phyloP scores from a whole-genome alignment of 371 early-diverging fungal genomes.

The Vittaforma corneae region DNA sequence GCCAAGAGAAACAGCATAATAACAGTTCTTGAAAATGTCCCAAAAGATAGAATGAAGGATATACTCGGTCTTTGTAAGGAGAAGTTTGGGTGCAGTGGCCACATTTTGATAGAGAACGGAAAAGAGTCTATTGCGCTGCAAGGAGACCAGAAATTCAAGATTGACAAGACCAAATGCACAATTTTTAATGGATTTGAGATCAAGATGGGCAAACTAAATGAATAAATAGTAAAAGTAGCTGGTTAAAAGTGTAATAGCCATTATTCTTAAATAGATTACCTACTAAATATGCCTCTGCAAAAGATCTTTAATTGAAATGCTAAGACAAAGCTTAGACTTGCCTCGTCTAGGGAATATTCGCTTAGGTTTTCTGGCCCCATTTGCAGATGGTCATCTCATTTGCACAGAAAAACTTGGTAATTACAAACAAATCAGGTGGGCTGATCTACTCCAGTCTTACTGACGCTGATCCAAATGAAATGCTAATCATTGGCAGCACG shows the following conservation, averaged over 20 bases:
- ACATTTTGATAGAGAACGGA: not conserved
- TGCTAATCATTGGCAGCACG: slow-evolving; percentile 16
- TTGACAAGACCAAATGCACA: not conserved
- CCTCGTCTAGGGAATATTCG: not conserved
- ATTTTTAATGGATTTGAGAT: slow-evolving; percentile 8
- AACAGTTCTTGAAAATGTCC: slow-evolving; percentile 3
- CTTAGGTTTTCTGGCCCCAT: not conserved
- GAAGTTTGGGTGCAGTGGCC: slow-evolving; percentile 20
- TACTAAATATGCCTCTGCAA: not conserved
- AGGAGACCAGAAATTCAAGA: slow-evolving; percentile 25
- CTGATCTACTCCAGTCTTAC: slow-evolving; percentile 35
- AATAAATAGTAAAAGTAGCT: no score
- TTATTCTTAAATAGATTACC: not conserved
- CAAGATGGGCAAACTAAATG: no score
- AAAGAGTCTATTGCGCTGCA: slow-evolving; percentile 1
- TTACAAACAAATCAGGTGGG: slow-evolving; percentile 42
- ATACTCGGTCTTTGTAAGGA: slow-evolving; percentile 4
- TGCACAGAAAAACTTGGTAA: slow-evolving; percentile 29
- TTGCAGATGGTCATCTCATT: not conserved
- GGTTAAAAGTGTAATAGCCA: not conserved
- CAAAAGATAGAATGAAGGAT: not conserved
- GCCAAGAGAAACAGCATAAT: slow-evolving; percentile 3
- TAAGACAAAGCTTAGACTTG: no score
- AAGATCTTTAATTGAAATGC: no score
- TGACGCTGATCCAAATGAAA: not conserved